Conservation (phyloP, 2,329 filamentous ascomycete genomes). For the Diplodia intermedia region DNA sequence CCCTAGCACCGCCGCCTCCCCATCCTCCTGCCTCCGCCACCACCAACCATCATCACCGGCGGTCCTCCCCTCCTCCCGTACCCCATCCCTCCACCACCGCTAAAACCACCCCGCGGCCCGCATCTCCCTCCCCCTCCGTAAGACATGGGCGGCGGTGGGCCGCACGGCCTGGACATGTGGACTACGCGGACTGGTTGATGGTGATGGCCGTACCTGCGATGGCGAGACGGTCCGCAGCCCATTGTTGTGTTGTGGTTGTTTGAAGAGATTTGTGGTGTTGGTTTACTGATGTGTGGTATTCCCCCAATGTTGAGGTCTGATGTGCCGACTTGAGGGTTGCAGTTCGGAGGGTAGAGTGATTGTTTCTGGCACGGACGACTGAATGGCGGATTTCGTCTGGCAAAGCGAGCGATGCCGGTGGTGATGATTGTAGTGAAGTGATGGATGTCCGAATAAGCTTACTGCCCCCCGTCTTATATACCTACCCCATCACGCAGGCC, state of each 20-base stretch:
- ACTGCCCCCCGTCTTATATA: too few relatives aligned
- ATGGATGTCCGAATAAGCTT: too few relatives aligned
- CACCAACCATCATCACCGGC: neutral
- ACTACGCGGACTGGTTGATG: conserved; percentile 12
- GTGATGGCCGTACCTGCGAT: neutral
- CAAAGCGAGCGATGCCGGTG: too few relatives aligned
- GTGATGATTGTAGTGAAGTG: too few relatives aligned
- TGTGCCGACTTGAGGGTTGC: too few relatives aligned
- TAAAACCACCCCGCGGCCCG: neutral
- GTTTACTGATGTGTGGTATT: too few relatives aligned
- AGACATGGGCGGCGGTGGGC: neutral
- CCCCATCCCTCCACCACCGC: neutral
- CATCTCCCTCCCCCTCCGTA: conserved; percentile 16
- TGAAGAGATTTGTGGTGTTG: neutral
- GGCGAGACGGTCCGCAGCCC: conserved; percentile 21
- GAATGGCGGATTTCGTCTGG: too few relatives aligned
- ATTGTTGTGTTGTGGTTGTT: neutral
- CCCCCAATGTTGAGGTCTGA: too few relatives aligned
- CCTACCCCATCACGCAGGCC: too few relatives aligned
- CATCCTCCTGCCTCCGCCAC: neutral
- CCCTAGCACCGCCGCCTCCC: neutral
- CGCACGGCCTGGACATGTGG: neutral
- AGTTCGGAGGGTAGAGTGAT: too few relatives aligned
- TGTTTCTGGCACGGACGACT: too few relatives aligned
- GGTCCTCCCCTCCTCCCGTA: neutral